Evolutionary conservation across 768 basidiomycete species (phyloP), one percentile per base, ranked within the genome.

Genomic region (Paxillus involutus): DNA sequence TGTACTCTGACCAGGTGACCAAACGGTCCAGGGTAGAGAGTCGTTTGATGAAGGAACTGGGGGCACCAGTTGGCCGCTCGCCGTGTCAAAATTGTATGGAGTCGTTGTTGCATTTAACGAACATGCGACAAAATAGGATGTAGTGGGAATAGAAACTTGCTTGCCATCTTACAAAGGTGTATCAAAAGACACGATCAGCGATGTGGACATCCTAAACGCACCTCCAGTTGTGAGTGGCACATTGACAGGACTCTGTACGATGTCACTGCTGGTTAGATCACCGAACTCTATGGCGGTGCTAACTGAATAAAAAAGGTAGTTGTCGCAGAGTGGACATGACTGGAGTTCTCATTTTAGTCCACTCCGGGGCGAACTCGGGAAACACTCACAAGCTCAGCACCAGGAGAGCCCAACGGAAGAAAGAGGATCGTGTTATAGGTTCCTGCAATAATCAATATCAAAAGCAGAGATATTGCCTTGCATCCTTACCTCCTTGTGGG

Each of bases 81-180:
- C 11, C 49, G 59, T 48, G 3, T 52, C 32, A 12, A 58, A 35
- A 9, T 39, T 14, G 1, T 24, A 8, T 3, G 12, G 13, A 4
- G 36, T 6, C 4, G 37, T 16, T 41, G n/a, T 36, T 29, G 49
- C 37, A 48, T 53, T 36, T 7, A 58, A 10, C 17, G 42, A 44
- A 13, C 59, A 59, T 54, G 46, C 56, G n/a, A 49, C 46, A 51
- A 51, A 59, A 39, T 42, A 48, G 2, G 46, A 12, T 19, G 39
- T 46, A 16, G 13, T 35, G 32, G 52, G 21, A 17, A 49, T 9
- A 19, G 9, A 2, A 1, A 4, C 6, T 10, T 45, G 8, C 10
- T 45, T 3, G 17, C 37, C 37, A 39, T 39, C 37, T 39, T 11
- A n/a, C n/a, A n/a, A 39, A 26, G n/a, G 10, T n/a, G 24, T 11